Evolutionary conservation across 2,329 filamentous ascomycete species (phyloP), one percentile per base, ranked within the genome.

Genomic region (Aspergillus hortae): DNA sequence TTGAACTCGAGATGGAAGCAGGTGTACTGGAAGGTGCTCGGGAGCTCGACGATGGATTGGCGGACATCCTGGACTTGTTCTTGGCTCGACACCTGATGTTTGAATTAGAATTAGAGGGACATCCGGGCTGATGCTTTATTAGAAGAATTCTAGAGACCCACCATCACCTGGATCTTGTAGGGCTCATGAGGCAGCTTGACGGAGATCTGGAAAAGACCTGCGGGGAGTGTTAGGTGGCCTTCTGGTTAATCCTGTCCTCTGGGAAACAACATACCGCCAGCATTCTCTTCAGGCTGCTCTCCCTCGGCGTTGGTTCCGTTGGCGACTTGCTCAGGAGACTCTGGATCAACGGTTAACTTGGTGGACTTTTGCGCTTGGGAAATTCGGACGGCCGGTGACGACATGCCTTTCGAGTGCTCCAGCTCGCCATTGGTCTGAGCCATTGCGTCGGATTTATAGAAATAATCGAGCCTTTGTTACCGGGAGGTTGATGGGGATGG

Each of bases 1-100:
- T 89, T 86, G 76, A 92, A 86, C 76, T 97, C 92, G 64, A 99
- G 85, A 75, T 99, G 94, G 78, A 99, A 99, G 80, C 94, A 99
- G 48, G 94, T 95, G 78, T 96, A 96, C 74, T 95, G 91, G 76
- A 96, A 94, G 47, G 92, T 95, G 54, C 87, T 82, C 4, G 94
- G 94, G 46, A 91, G 82, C 74, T 99, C 94, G 75, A 96, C 91
- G 69, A 99, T 89, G 56, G 92, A 92, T 75, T 97, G 94, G 61
- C 94, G 89, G 63, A 99, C 86, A 78, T 99, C 94, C 74, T 97
- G 94, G 56, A 97, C 87, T 72, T 96, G 92, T 76, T 99, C 95
- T 79, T 96, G 89, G 60, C 87, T 87, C 40, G 90, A 92, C 51
- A 95, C 89, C 89, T 94, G 64, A 44, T 45, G 45, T 49, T 36